Evolutionary conservation across 2,329 filamentous ascomycete species (phyloP), one percentile per base, ranked within the genome.

Genomic region (Lachnellula hyalina): DNA sequence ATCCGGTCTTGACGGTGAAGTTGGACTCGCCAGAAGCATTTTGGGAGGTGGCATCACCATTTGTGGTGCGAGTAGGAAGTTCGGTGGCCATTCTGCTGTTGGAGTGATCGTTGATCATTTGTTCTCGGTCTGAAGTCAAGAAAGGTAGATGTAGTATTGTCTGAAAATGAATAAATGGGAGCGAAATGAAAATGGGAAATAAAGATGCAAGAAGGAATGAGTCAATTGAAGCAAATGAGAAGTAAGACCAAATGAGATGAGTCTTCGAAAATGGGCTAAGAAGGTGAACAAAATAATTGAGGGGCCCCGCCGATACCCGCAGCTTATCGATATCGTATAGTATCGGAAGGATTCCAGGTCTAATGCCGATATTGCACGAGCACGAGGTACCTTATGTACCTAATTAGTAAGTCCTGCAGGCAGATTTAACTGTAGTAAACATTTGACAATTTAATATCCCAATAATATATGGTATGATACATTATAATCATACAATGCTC

Each of bases 1-100:
- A 80, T 56, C 93, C 94, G 52, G 90, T 88, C 82, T 99, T 99
- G 81, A 96, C 86, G 64, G 86, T 86, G 74, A 96, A 96, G 73
- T 83, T 65, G 17, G 56, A 58, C 35, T 65, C 61, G 34, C 55
- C 58, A 34, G 53, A 58, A 36, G 55, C 55, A 52, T 61, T 66
- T 11, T 56, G 52, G 34, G 54, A 56, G 23, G 32, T 55, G 38
- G 48, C 50, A 17, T 61, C 52, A 32, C 63, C 62, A 58, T 65
- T 63, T 48, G 61, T 66, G 41, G 52, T 62, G 46, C 45, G 53
- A 52, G 74, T 74, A 59, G 76, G 75, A 51, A 78, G 71, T 70
- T 77, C 74, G 55, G 74, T 67, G 32, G 64, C 61, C 67, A 69
- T 69, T 17, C 15, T 51, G 59, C 55, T 63, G 44, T 36, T 49